Percentiles rank a stretch among this genome's conserved stretches.
Evolutionary conservation across 116 monocot species (phyloP).

Genomic region (Dioscorea cayenensis): DNA sequence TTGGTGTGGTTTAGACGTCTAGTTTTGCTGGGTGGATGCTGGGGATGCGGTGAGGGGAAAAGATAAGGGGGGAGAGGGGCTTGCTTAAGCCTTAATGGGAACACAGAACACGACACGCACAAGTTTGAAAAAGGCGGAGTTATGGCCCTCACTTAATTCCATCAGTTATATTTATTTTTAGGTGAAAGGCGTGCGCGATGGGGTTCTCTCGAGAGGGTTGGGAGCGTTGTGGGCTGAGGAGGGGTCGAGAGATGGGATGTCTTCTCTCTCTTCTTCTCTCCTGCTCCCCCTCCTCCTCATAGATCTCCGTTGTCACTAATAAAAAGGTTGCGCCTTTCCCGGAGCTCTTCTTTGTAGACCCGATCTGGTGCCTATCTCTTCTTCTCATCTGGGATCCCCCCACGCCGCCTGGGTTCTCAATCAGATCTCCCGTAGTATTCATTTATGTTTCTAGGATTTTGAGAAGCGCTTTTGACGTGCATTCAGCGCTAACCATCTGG

Average conservation of each 20-base stretch:
- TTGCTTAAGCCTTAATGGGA: conserved; percentile 4
- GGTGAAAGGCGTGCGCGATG: neutral
- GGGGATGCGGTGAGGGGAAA: neutral
- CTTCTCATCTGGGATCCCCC: neutral
- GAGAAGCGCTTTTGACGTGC: neutral
- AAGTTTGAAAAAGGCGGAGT: neutral
- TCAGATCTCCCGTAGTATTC: neutral
- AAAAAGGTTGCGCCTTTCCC: neutral
- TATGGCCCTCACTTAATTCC: neutral
- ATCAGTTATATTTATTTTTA: neutral
- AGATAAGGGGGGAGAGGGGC: neutral
- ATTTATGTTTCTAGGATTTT: neutral
- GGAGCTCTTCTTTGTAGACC: neutral
- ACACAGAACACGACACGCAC: neutral
- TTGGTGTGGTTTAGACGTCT: neutral
- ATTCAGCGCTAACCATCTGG: neutral
- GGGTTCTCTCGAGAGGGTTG: neutral
- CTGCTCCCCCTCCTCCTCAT: neutral
- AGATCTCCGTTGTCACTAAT: neutral
- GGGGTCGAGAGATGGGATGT: no score
- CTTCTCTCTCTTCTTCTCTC: neutral
- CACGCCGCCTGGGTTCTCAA: neutral
- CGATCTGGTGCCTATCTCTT: neutral
- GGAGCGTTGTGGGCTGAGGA: no score
- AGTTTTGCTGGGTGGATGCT: no score